Base-by-base conservation (phyloP, 1,139 yeast species). In the Chernovozyma aurita region DNA sequence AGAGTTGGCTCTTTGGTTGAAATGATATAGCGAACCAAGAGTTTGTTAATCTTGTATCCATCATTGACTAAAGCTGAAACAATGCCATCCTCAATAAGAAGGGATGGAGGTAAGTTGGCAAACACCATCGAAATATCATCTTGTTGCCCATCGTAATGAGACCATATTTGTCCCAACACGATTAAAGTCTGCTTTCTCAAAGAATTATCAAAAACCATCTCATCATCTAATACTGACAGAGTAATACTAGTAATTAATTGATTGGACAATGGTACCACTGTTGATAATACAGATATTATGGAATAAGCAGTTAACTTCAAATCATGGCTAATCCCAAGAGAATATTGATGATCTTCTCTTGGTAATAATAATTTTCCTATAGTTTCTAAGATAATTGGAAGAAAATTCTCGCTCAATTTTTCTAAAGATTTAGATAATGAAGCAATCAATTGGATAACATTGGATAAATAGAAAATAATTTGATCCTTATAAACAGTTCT, bases 301-400 rank as follows among this genome's bases (percentile, higher is more conserved):
- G 95, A 85, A 55, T 85, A 92, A 3, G 92, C 87, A 22, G 96
- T 82, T 44, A 86, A 73, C 54, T 83, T 94, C 34, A 83, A 73
- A 50, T 87, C 95, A 27, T 74, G 65, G 24, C 73, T 70, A 33
- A 65, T 49, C 2, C 78, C 61, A 18, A 43, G 31, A 9, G 59
- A 49, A 35, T 43, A 47, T 35, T 45, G 54, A 30, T 46, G 50
- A 20, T 35, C 40, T 5, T 44, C 44, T 5, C 45, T 38, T 2
- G 62, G 55, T 11, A 68, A 64, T 40, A 81, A 58, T 38, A 82
- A 58, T 35, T 67, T 52, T 45, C 90, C 80, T 45, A 78, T 61
- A 32, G 71, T 57, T 59, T 76, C 82, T 42, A 84, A 63, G n/a
- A 79, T 58, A 9, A 70, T 50, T 1, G 88, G 85, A 36, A 78